These are phyloP conservation scores for Xylaria cubensis DNA, from an alignment of 495 filamentous ascomycete genomes.

Conservation along the genomic window DNA sequence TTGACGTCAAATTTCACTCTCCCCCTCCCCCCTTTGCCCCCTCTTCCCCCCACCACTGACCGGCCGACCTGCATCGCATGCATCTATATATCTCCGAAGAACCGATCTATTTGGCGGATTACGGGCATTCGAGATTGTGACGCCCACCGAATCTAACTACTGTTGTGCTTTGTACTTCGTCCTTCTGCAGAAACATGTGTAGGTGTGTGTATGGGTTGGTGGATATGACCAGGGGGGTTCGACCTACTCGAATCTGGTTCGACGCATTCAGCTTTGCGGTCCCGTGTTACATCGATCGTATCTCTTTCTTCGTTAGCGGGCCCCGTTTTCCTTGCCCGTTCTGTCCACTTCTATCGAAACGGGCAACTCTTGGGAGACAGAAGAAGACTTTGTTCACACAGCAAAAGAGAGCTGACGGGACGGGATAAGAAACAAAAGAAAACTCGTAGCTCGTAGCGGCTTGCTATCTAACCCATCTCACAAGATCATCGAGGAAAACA, in stretches of 20 bases:
- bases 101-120: slow-evolving; percentile 23
- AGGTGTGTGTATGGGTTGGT: slow-evolving; percentile 13
- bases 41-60: background rate
- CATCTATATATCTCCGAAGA: slow-evolving; percentile 28
- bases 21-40: no score
- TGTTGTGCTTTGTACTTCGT: slow-evolving; percentile 7
- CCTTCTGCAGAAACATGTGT: slow-evolving; percentile 12
- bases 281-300: slow-evolving; percentile 23
- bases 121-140: slow-evolving; percentile 22
- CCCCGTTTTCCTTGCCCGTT: background rate
- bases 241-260: slow-evolving; percentile 13
- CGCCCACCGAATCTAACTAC: slow-evolving; percentile 7
- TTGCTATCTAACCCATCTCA: background rate
- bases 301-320: slow-evolving; percentile 10
- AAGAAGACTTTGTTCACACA: slow-evolving; percentile 6
- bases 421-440: slow-evolving; percentile 9
- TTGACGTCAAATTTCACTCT: slow-evolving; percentile 15
- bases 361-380: slow-evolving; percentile 14
- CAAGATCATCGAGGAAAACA: slow-evolving; percentile 7
- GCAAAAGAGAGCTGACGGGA: slow-evolving; percentile 3
- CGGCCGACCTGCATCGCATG: slow-evolving; percentile 5
- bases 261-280: slow-evolving; percentile 24
- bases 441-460: background rate
- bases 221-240: slow-evolving; percentile 14
- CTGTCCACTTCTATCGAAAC: slow-evolving; percentile 12